Percentiles rank a stretch among this genome's conserved stretches.
Conservation (phyloP, 805 yeast species). For the Cyberlindnera americana region DNA sequence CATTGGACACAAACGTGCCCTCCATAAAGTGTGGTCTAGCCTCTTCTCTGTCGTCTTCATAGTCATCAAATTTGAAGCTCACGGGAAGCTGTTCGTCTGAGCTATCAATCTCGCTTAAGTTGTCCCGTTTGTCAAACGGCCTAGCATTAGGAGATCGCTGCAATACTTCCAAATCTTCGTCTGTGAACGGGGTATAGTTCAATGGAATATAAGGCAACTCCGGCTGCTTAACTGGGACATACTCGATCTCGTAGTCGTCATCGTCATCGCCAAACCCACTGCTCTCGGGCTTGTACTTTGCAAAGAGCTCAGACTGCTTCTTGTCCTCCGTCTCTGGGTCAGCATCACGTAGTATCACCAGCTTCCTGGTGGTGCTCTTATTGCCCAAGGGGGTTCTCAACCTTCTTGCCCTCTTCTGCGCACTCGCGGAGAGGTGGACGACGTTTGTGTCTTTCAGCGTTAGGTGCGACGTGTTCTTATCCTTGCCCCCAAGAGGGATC, state of each 20-base stretch:
- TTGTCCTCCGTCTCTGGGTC: slow-evolving; percentile 3
- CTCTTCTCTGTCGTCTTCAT: slow-evolving; percentile 25
- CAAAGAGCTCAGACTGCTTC: not conserved
- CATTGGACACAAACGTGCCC: slow-evolving; percentile 26
- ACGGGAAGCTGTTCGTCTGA: slow-evolving; percentile 21
- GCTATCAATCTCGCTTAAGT: slow-evolving; percentile 11
- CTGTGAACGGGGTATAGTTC: slow-evolving; percentile 39
- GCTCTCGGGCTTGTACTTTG: not conserved
- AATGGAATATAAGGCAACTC: slow-evolving; percentile 43
- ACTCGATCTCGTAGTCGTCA: slow-evolving; percentile 45
- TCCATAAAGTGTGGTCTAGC: slow-evolving; percentile 24
- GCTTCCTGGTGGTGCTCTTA: slow-evolving; percentile 6
- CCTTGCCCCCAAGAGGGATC: slow-evolving; percentile 28
- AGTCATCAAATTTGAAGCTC: slow-evolving; percentile 28
- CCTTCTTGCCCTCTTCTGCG: slow-evolving; percentile 13
- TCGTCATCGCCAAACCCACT: slow-evolving; percentile 13
- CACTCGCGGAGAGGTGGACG: slow-evolving; percentile 5
- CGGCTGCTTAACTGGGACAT: slow-evolving; percentile 37
- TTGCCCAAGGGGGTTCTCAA: slow-evolving; percentile 18
- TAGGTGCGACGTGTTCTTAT: slow-evolving; percentile 17
- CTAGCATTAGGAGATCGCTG: slow-evolving; percentile 23
- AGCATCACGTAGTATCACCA: slow-evolving; percentile 33
- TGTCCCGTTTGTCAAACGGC: slow-evolving; percentile 12
- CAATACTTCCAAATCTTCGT: slow-evolving; percentile 30
- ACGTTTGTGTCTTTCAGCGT: no score